Evolutionary conservation across 441 rosid genomes (phyloP).

Genomic region (Euphorbia corollata): DNA sequence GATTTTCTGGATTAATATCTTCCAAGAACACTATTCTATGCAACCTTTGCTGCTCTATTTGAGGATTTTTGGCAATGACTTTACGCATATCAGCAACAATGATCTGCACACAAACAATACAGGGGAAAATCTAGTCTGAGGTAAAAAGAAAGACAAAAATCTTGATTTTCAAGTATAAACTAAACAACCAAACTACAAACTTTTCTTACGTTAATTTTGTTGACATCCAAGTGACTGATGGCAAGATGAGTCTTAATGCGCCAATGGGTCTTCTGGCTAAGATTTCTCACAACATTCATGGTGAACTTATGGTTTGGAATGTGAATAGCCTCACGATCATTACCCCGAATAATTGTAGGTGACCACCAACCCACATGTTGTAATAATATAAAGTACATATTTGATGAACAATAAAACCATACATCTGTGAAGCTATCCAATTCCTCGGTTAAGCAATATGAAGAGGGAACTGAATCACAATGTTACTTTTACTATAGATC

Average conservation of each 20-base stretch:
- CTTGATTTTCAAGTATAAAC: neutral
- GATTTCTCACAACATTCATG: conserved; percentile 79
- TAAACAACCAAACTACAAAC: conserved; percentile 21
- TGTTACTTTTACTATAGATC: neutral
- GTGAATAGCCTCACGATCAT: conserved; percentile 97
- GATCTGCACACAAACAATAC: conserved; percentile 37
- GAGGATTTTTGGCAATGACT: conserved; percentile 90
- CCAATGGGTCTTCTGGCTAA: conserved; percentile 94
- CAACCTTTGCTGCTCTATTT: conserved; percentile 86
- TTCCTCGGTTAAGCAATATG: no score
- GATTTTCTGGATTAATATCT: conserved; percentile 65
- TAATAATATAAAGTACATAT: conserved; percentile 22
- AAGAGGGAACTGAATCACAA: neutral
- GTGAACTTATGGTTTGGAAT: conserved; percentile 95
- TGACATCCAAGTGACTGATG: conserved; percentile 78
- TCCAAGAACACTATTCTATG: conserved; percentile 92
- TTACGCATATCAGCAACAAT: conserved; percentile 95
- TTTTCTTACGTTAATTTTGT: conserved; percentile 63
- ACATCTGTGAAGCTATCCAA: conserved; percentile 6
- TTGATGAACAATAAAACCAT: neutral
- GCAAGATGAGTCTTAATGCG: conserved; percentile 92
- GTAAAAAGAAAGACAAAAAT: neutral
- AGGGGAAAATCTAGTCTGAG: conserved; percentile 9
- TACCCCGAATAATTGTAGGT: conserved; percentile 86
- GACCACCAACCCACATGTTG: conserved; percentile 99